A percentile compares a stretch with the other conserved stretches of the same genome.
phyloP scores from a whole-genome alignment of 106 monocot species.

The Narthecium ossifragum region DNA sequence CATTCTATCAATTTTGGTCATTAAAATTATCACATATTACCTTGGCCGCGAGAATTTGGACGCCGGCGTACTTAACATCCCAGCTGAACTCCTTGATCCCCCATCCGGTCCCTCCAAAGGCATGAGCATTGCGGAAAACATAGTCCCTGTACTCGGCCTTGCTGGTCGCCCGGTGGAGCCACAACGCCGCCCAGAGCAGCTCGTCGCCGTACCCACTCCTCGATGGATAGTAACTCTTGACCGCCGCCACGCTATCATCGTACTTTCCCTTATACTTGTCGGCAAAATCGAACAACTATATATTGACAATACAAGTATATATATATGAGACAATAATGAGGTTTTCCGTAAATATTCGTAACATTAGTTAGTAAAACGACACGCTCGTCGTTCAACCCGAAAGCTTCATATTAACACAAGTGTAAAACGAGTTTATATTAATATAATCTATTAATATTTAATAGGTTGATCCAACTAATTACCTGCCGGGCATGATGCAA shows the following conservation, averaged over 20 bases:
- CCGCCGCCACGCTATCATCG: slow-evolving; percentile 38
- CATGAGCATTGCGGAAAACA: slow-evolving; percentile 48
- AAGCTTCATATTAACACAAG: not conserved
- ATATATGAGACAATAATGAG: not conserved
- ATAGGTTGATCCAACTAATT: not conserved
- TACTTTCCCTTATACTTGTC: slow-evolving; percentile 50
- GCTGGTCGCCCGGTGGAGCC: slow-evolving; percentile 77
- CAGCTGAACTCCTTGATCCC: slow-evolving; percentile 82
- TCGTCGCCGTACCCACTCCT: slow-evolving; percentile 61
- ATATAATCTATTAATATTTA: not conserved
- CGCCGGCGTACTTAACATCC: slow-evolving; percentile 97
- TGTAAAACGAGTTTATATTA: not conserved
- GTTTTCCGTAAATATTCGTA: not conserved
- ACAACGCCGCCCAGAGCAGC: slow-evolving; percentile 87
- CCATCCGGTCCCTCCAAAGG: slow-evolving; percentile 92
- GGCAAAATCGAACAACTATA: slow-evolving; percentile 38
- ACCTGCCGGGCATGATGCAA: slow-evolving; percentile 39
- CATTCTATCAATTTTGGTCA: no score
- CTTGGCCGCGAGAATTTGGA: slow-evolving; percentile 79
- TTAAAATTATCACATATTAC: no score
- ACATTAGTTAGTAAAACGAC: not conserved
- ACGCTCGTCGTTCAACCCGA: not conserved
- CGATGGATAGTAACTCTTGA: slow-evolving; percentile 38
- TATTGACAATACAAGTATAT: not conserved
- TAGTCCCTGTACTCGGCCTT: slow-evolving; percentile 74